Conservation (phyloP, 2,329 filamentous ascomycete species). For the Ascochyta clinopodiicola region DNA sequence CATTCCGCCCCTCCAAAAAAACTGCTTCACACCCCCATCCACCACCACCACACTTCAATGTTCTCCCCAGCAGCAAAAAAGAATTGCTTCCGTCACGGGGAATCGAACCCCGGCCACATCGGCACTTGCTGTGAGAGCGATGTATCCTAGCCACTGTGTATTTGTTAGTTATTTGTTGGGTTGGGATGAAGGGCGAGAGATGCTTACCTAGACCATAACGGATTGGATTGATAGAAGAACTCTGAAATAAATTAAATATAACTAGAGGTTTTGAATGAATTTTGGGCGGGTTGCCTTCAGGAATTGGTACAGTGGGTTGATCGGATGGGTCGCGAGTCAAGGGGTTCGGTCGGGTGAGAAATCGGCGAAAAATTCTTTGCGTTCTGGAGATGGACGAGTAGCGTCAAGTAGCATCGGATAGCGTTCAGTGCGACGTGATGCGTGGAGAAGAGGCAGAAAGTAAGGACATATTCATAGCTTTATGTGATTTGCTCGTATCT, state of each 20-base stretch:
- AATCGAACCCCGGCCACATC: constrained; percentile 20
- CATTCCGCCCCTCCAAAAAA: background rate
- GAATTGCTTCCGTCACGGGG: constrained; percentile 12
- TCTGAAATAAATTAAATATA: too few species aligned
- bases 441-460: background rate
- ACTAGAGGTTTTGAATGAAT: too few species aligned
- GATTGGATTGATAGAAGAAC: background rate
- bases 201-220: constrained; percentile 3
- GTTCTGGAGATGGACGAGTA: too few species aligned
- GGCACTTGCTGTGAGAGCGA: constrained; percentile 17
- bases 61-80: background rate
- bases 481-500: background rate
- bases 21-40: too few species aligned
- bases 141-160: constrained; percentile 12
- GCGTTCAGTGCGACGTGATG: background rate
- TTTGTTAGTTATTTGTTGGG: background rate
- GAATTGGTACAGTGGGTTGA: too few species aligned
- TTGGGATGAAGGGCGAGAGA: background rate
- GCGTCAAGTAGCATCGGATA: background rate
- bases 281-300: too few species aligned
- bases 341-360: too few species aligned
- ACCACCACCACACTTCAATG: background rate
- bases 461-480: background rate
- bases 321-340: too few species aligned
- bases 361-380: too few species aligned